Evolutionary conservation across 805 yeast genomes (phyloP).

Genomic region (Candida nanaspora): DNA sequence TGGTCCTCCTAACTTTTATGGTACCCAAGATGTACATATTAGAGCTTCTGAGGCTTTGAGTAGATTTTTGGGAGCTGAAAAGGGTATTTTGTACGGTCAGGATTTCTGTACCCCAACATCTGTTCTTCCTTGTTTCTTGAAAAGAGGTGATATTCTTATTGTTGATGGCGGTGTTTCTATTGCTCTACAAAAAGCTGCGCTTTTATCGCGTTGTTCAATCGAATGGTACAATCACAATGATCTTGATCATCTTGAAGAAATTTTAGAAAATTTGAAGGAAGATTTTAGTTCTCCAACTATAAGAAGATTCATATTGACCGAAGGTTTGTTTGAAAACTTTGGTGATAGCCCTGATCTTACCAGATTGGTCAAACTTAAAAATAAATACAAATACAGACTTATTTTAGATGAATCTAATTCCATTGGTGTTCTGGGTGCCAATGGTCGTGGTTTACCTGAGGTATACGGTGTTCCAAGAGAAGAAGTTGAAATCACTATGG

Average conservation of each 20-base stretch:
- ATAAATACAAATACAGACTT: conserved; percentile 76
- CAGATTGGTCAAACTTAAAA: conserved; percentile 63
- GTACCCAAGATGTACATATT: conserved; percentile 87
- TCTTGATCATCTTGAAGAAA: conserved; percentile 68
- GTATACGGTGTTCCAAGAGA: conserved; percentile 58
- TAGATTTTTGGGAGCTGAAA: conserved; percentile 66
- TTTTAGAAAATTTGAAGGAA: conserved; percentile 54
- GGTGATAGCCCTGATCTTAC: conserved; percentile 77
- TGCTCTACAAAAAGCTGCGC: conserved; percentile 81
- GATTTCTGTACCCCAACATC: conserved; percentile 83
- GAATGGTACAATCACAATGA: conserved; percentile 86
- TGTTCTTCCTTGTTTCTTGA: conserved; percentile 87
- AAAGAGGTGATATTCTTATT: conserved; percentile 88
- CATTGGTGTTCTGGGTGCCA: conserved; percentile 75
- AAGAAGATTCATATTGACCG: conserved; percentile 86
- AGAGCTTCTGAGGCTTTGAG: conserved; percentile 72
- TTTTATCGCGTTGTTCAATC: conserved; percentile 79
- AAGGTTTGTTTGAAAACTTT: conserved; percentile 73
- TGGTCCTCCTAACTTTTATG: conserved; percentile 97
- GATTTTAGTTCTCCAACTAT: conserved; percentile 69
- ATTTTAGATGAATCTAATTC: conserved; percentile 85
- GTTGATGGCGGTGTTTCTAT: conserved; percentile 76
- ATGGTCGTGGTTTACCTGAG: conserved; percentile 85
- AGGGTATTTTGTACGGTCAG: conserved; percentile 85
- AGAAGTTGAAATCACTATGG: conserved; percentile 79